These are phyloP conservation scores for Trametopsis cervina DNA, from an alignment of 768 basidiomycete genomes.

Conservation along the genomic window DNA sequence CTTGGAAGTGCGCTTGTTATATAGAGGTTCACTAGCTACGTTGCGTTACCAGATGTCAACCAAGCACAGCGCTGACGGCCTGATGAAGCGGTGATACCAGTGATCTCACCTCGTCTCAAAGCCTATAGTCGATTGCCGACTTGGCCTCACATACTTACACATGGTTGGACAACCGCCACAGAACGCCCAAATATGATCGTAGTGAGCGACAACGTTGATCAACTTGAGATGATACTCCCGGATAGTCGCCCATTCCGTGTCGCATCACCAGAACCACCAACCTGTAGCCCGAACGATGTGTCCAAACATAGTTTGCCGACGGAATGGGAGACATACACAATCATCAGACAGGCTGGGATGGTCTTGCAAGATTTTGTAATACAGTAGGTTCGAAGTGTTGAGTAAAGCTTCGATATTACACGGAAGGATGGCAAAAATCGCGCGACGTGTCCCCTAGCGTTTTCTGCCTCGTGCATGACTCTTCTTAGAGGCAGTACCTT, in stretches of 20 bases:
- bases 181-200: background rate
- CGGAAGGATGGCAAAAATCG: too few relatives aligned
- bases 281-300: too few relatives aligned
- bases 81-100: background rate
- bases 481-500: slow-evolving; percentile 14
- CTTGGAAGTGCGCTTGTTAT: too few relatives aligned
- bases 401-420: too few relatives aligned
- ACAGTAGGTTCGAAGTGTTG: too few relatives aligned
- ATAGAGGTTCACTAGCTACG: background rate
- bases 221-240: background rate
- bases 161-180: background rate
- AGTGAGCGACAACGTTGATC: background rate
- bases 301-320: too few relatives aligned
- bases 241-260: background rate
- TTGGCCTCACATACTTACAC: too few relatives aligned
- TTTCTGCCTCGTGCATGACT: slow-evolving; percentile 7
- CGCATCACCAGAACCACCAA: background rate
- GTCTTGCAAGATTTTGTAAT: too few relatives aligned
- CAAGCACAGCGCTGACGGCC: background rate
- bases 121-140: background rate
- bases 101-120: background rate
- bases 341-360: too few relatives aligned
- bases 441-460: too few relatives aligned
- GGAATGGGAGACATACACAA: too few relatives aligned
- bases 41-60: background rate